Conservation (phyloP, 371 early-diverging fungal species). For the Paramicrosporidium saccamoebae region DNA sequence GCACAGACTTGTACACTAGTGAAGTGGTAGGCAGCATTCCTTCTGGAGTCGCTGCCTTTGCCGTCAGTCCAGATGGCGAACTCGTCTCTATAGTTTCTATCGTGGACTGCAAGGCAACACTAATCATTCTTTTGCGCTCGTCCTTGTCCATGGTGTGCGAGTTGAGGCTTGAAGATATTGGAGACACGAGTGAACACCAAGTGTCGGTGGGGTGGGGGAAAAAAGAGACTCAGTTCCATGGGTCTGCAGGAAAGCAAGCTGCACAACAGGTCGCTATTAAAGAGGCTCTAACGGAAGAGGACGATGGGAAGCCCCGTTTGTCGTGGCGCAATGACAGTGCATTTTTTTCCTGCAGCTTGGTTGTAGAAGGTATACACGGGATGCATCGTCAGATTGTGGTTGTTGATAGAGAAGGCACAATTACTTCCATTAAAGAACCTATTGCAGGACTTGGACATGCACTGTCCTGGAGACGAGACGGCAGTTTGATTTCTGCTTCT, state of each 20-base stretch:
- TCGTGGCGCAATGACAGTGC: slow-evolving; percentile 76
- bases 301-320: slow-evolving; percentile 30
- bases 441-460: slow-evolving; percentile 42
- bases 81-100: too few relatives aligned
- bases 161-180: too few relatives aligned
- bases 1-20: too few relatives aligned
- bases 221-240: slow-evolving; percentile 90
- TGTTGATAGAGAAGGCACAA: slow-evolving; percentile 45
- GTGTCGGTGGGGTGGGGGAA: slow-evolving; percentile 69
- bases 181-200: too few relatives aligned
- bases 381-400: slow-evolving; percentile 22
- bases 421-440: slow-evolving; percentile 41
- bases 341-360: slow-evolving; percentile 21
- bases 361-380: slow-evolving; percentile 1
- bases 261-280: slow-evolving; percentile 8
- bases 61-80: too few relatives aligned
- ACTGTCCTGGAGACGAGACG: slow-evolving; percentile 62
- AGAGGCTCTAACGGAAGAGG: slow-evolving; percentile 12
- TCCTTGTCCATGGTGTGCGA: too few relatives aligned
- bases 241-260: slow-evolving; percentile 47
- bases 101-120: too few relatives aligned
- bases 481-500: slow-evolving; percentile 49
- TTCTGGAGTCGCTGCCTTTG: too few relatives aligned
- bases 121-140: too few relatives aligned
- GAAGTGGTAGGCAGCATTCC: too few relatives aligned